Base-by-base conservation (phyloP, 495 filamentous ascomycete genomes). In the Xylaria telfairii region DNA sequence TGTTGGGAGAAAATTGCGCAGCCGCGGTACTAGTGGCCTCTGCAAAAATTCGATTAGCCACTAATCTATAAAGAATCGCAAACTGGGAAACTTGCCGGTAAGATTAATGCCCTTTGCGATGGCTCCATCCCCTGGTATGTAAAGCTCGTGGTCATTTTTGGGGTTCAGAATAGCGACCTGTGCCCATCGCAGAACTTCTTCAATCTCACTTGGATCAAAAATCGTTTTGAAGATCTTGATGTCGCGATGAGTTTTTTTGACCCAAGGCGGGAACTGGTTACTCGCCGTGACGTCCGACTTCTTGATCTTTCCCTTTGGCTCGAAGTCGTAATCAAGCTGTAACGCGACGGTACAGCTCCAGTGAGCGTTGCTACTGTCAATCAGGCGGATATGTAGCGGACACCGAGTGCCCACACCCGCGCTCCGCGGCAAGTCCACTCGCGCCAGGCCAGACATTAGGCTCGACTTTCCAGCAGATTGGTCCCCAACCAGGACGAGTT, bases 391-490 rank as follows among this genome's bases (percentile, higher is more conserved):
- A 67, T 94, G 90, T 56, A 94, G 82, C 0, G 93, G 92, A 67
- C 92, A 95, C 0, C 92, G 78, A 0, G 93, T 97, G 73, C 93
- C 96, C 0, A 90, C 91, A 0, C 89, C 91, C 0, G 85, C 83
- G 68, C 84, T 86, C 3, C 92, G 83, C 0, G 93, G 93, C 0
- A 95, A 86, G 62, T 88, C 89, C 60, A 96, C 91, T n/a, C 90
- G 92, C 1, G 90, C 90, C 42, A 96, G 89, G 0, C 90, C 92
- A 37, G 93, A 92, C 78, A 97, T 93, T 0, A 96, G 79, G 3
- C 91, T 93, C 4, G 87, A 91, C 72, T 97, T 97, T 0, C 93
- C 93, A 0, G 93, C 89, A 3, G 87, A 90, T 71, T 96, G 93
- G 67, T 96, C 93, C 0, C 93, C 93, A 1, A 95, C 88, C 0